A percentile compares a stretch with the other conserved stretches of the same genome.
phyloP scores from a whole-genome alignment of 2,329 filamentous ascomycete genomes.

The Monosporascus sp. region DNA sequence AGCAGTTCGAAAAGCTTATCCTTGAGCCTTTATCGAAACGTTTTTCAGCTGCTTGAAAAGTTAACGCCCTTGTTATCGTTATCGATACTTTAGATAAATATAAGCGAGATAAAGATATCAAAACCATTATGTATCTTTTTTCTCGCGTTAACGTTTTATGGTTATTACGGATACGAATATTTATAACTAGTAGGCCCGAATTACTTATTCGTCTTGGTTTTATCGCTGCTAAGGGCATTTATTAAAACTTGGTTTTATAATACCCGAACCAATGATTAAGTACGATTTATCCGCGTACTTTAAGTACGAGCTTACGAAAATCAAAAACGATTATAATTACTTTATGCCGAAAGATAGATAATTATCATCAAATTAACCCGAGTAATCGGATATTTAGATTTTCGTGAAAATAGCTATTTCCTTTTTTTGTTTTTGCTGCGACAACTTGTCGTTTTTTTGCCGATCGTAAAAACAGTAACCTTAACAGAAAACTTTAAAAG shows the following conservation, averaged over 20 bases:
- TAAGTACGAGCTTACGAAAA: constrained; percentile 21
- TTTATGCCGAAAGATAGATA: neutral
- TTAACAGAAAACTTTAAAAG: constrained; percentile 18
- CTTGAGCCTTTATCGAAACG: no score
- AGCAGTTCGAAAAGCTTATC: no score
- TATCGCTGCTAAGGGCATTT: constrained; percentile 5
- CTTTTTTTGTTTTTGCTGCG: constrained; percentile 15
- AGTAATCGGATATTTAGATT: constrained; percentile 3
- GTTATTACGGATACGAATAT: no score
- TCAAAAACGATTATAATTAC: constrained; percentile 21
- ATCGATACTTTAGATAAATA: no score
- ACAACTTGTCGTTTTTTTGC: constrained; percentile 23
- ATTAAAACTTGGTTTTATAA: constrained; percentile 25
- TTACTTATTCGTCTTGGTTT: constrained; percentile 33
- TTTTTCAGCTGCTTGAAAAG: no score
- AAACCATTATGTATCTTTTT: no score
- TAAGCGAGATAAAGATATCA: no score
- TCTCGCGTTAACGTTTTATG: no score
- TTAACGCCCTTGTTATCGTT: no score
- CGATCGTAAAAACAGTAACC: constrained; percentile 11
- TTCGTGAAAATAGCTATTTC: constrained; percentile 12
- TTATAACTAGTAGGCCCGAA: constrained; percentile 40
- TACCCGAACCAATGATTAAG: constrained; percentile 23
- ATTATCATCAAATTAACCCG: constrained; percentile 23
- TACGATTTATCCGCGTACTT: constrained; percentile 33